Evolutionary conservation across 192 early-diverging fungal genomes (phyloP).

Genomic region (Phycomyces nitens): DNA sequence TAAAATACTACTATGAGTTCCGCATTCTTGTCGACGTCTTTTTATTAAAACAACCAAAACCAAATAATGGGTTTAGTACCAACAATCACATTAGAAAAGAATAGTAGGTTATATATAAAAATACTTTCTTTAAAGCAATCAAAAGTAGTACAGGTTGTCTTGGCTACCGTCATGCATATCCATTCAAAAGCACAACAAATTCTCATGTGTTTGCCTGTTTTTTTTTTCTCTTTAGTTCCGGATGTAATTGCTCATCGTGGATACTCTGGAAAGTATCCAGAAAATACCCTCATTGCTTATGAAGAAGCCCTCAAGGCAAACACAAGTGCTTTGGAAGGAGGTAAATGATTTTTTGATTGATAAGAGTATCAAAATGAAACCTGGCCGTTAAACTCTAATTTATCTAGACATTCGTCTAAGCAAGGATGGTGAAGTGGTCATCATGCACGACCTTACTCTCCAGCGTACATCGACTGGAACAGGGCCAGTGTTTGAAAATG

Average conservation of each 20-base stretch:
- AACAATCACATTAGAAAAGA: too few relatives aligned
- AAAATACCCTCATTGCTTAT: constrained; percentile 54
- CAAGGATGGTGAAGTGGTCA: constrained; percentile 48
- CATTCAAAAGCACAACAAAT: too few relatives aligned
- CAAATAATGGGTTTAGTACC: too few relatives aligned
- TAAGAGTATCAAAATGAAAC: too few relatives aligned
- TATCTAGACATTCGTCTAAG: constrained; percentile 48
- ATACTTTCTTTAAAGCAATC: too few relatives aligned
- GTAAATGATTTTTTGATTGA: constrained; percentile 12
- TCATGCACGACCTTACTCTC: constrained; percentile 53
- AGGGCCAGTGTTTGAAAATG: constrained; percentile 33
- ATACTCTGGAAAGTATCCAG: constrained; percentile 45
- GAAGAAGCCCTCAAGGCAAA: constrained; percentile 49
- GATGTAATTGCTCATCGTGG: constrained; percentile 46
- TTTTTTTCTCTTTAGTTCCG: constrained; percentile 1
- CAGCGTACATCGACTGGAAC: constrained; percentile 50
- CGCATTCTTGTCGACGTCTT: too few relatives aligned
- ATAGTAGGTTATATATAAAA: too few relatives aligned
- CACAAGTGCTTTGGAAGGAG: constrained; percentile 48
- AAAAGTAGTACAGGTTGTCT: too few relatives aligned
- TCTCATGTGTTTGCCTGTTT: too few relatives aligned
- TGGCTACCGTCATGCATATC: too few relatives aligned
- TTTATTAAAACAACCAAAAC: too few relatives aligned
- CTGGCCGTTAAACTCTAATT: not conserved
- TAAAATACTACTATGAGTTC: too few relatives aligned